Percentiles rank a stretch among this genome's conserved stretches.
Evolutionary conservation across 164 flowering plant genomes (phyloP).

Genomic region (Malania oleifera): DNA sequence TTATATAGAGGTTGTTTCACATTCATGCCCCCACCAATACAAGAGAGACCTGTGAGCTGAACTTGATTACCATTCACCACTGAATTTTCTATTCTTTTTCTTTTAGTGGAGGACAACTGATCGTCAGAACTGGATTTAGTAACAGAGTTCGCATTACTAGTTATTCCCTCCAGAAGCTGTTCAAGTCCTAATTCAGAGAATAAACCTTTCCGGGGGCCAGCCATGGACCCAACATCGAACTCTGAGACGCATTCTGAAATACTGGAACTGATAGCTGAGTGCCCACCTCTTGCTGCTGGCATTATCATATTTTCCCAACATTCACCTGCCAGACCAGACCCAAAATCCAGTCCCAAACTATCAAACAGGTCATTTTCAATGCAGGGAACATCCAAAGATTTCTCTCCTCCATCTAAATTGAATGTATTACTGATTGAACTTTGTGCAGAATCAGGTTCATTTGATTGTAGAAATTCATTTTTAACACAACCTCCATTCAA

Average conservation of each 20-base stretch:
- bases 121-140: slow-evolving; percentile 36
- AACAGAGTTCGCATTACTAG: slow-evolving; percentile 20
- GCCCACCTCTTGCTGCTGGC: slow-evolving; percentile 23
- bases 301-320: slow-evolving; percentile 34
- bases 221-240: slow-evolving; percentile 24
- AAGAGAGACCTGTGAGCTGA: slow-evolving; percentile 24
- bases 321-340: slow-evolving; percentile 19
- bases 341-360: slow-evolving; percentile 27
- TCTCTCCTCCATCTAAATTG: slow-evolving; percentile 20
- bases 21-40: slow-evolving; percentile 26
- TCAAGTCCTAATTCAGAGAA: slow-evolving; percentile 60
- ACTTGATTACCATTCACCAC: slow-evolving; percentile 27
- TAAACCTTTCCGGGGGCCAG: slow-evolving; percentile 39
- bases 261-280: slow-evolving; percentile 17
- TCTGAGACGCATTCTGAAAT: slow-evolving; percentile 35
- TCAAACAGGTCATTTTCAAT: slow-evolving; percentile 30
- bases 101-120: slow-evolving; percentile 34
- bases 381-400: slow-evolving; percentile 12
- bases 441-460: slow-evolving; percentile 27
- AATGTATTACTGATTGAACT: slow-evolving; percentile 25
- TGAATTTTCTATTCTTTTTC: slow-evolving; percentile 33
- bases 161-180: slow-evolving; percentile 39
- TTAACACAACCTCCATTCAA: slow-evolving; percentile 13
- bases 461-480: slow-evolving; percentile 15
- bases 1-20: slow-evolving; percentile 17